Conservation (phyloP, 352 stramenopile genomes). For the Phytophthora meadii region DNA sequence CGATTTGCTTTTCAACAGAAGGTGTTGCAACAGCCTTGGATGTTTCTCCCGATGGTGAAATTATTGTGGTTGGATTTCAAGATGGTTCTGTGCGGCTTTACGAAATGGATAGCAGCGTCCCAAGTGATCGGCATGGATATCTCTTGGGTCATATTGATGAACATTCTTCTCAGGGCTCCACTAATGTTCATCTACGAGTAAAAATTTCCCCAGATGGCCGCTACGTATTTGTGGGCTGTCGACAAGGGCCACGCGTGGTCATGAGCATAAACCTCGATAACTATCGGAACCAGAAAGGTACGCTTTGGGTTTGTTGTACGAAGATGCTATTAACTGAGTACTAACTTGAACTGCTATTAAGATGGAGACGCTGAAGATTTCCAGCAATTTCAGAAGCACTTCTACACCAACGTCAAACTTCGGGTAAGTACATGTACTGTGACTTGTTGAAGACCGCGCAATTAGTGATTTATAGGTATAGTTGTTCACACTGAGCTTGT, state of each 20-base stretch:
- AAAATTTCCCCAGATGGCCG: slow-evolving; percentile 82
- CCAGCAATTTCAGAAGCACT: slow-evolving; percentile 83
- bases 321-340: neutral
- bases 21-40: slow-evolving; percentile 77
- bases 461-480: neutral
- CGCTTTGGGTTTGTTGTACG: neutral
- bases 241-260: slow-evolving; percentile 66
- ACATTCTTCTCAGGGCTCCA: slow-evolving; percentile 60
- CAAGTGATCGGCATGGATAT: slow-evolving; percentile 83
- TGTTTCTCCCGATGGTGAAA: slow-evolving; percentile 79
- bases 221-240: slow-evolving; percentile 86
- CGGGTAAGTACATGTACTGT: slow-evolving; percentile 40
- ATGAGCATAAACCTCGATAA: slow-evolving; percentile 87
- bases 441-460: no score
- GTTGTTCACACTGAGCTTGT: slow-evolving; percentile 8
- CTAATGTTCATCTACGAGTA: slow-evolving; percentile 63
- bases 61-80: slow-evolving; percentile 83
- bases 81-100: slow-evolving; percentile 83
- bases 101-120: slow-evolving; percentile 86
- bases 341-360: slow-evolving; percentile 25
- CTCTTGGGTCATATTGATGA: slow-evolving; percentile 85
- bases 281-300: slow-evolving; percentile 86
- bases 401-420: slow-evolving; percentile 60
- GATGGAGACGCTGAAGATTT: slow-evolving; percentile 83
- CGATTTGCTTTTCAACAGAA: slow-evolving; percentile 84